Conservation (phyloP, 495 filamentous ascomycete species). For the Aspergillus asperescens region DNA sequence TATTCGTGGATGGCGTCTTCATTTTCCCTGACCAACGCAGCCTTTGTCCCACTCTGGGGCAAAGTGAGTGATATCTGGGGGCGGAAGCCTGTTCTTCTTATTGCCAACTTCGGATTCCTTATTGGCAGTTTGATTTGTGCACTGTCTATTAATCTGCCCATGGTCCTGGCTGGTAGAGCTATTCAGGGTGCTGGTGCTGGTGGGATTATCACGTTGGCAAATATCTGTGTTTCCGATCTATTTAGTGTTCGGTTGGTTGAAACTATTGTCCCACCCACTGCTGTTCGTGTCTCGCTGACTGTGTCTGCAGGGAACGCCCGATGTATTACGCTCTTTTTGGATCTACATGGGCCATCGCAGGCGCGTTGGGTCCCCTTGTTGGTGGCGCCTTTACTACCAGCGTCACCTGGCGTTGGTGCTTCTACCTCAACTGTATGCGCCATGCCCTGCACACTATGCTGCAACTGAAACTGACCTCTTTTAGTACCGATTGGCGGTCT, state of each 20-base stretch:
- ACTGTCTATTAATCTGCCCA: slow-evolving; percentile 59
- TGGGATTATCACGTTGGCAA: slow-evolving; percentile 72
- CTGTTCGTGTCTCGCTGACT: slow-evolving; percentile 6
- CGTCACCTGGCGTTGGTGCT: slow-evolving; percentile 59
- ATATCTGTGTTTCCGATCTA: slow-evolving; percentile 76
- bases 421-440: slow-evolving; percentile 57
- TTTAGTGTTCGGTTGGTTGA: slow-evolving; percentile 58
- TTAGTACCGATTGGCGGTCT: slow-evolving; percentile 66
- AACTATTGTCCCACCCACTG: not conserved
- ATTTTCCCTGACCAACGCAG: slow-evolving; percentile 63
- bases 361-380: slow-evolving; percentile 66
- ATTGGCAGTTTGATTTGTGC: slow-evolving; percentile 69
- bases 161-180: slow-evolving; percentile 70
- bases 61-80: slow-evolving; percentile 84
- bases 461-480: not conserved
- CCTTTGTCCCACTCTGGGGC: slow-evolving; percentile 72
- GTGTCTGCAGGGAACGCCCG: slow-evolving; percentile 49
- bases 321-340: slow-evolving; percentile 62
- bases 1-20: slow-evolving; percentile 76
- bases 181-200: slow-evolving; percentile 84
- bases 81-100: slow-evolving; percentile 70
- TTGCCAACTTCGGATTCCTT: slow-evolving; percentile 70
- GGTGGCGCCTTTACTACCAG: slow-evolving; percentile 69
- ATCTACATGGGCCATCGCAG: slow-evolving; percentile 69
- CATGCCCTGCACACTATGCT: not conserved